Percentiles rank a stretch among this genome's conserved stretches.
Conservation (phyloP, 768 basidiomycete species). For the Mycena belliarum region DNA sequence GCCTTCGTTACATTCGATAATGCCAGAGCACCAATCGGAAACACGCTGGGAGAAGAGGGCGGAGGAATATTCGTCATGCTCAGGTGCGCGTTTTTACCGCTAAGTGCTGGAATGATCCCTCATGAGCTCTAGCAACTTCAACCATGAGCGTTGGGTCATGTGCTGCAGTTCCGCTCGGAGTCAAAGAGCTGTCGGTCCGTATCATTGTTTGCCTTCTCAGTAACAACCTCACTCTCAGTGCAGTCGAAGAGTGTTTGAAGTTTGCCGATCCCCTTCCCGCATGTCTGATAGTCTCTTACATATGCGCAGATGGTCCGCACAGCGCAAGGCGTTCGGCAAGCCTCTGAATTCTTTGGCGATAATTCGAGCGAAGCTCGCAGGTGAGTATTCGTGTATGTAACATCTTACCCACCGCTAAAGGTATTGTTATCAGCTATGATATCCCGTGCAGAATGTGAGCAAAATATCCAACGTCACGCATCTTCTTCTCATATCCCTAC, state of each 20-base stretch:
- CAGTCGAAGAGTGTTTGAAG: conserved; percentile 84
- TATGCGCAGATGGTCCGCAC: conserved; percentile 69
- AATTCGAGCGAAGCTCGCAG: conserved; percentile 82
- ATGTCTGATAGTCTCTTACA: neutral
- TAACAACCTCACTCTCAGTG: neutral
- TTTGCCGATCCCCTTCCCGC: conserved; percentile 28
- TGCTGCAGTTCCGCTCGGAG: conserved; percentile 68
- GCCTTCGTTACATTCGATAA: conserved; percentile 58
- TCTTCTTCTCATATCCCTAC: conserved; percentile 34
- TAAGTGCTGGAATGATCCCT: neutral
- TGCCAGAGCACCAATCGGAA: conserved; percentile 66
- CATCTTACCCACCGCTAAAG: neutral
- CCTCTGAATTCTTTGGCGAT: conserved; percentile 82
- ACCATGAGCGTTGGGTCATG: conserved; percentile 89
- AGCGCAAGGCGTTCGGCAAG: conserved; percentile 92
- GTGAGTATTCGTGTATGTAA: neutral
- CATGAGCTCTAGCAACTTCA: conserved; percentile 67
- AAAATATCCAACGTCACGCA: neutral
- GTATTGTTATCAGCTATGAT: conserved; percentile 60
- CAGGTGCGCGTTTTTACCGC: neutral
- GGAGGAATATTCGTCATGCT: conserved; percentile 66
- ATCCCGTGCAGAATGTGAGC: conserved; percentile 55
- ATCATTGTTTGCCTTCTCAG: neutral
- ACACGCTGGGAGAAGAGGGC: conserved; percentile 65
- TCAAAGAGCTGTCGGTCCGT: conserved; percentile 47